Conservation (phyloP, 139 green algal species). For the Coccomyxa sp. region DNA sequence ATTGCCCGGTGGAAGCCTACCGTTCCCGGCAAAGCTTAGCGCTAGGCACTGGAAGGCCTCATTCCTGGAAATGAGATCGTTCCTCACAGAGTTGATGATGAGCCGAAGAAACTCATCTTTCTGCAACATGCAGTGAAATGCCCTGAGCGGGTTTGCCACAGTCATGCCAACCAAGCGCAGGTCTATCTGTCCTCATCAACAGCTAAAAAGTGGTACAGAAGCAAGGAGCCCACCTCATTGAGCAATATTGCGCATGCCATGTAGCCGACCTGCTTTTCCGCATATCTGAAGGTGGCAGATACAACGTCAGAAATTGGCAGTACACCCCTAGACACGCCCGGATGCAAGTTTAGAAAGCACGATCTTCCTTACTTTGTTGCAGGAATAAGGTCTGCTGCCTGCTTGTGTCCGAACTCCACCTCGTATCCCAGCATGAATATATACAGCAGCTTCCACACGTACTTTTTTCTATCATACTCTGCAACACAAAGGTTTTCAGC, state of each 20-base stretch:
- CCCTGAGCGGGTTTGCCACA: background rate
- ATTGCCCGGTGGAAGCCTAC: slow-evolving; percentile 28
- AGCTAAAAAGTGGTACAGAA: background rate
- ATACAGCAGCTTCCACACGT: slow-evolving; percentile 99
- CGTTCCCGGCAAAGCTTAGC: slow-evolving; percentile 85
- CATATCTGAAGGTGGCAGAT: slow-evolving; percentile 56
- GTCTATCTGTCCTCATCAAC: background rate
- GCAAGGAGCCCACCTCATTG: slow-evolving; percentile 65
- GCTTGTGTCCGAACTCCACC: slow-evolving; percentile 98
- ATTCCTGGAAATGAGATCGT: slow-evolving; percentile 89
- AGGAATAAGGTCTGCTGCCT: slow-evolving; percentile 92
- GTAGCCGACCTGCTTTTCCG: slow-evolving; percentile 99
- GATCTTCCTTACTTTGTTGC: slow-evolving; percentile 65
- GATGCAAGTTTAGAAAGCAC: background rate
- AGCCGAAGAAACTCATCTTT: slow-evolving; percentile 95
- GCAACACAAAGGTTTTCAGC: background rate
- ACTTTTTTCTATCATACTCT: slow-evolving; percentile 98
- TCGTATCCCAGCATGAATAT: slow-evolving; percentile 99
- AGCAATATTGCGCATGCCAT: slow-evolving; percentile 85
- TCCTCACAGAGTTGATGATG: slow-evolving; percentile 93
- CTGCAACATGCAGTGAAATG: slow-evolving; percentile 35
- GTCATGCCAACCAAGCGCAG: background rate
- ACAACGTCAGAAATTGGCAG: background rate
- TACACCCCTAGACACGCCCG: background rate
- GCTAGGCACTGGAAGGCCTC: slow-evolving; percentile 95